Conservation (phyloP, 768 basidiomycete genomes). For the Amanita polypyramis region DNA sequence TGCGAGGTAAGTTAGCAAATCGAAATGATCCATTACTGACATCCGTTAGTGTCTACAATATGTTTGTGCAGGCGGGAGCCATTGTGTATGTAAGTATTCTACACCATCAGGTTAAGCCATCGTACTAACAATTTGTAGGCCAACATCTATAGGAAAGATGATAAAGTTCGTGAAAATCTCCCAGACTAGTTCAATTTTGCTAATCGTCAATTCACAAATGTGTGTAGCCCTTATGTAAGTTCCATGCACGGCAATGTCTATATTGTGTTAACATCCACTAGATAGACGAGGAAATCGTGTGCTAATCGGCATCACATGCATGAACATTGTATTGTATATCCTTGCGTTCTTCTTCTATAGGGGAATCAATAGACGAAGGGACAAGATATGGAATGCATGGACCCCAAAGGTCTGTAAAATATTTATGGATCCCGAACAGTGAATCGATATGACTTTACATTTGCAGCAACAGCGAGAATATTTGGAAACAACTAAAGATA, state of each 20-base stretch:
- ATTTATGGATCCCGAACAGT: slow-evolving; percentile 33
- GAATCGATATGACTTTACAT: slow-evolving; percentile 36
- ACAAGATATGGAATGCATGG: no score
- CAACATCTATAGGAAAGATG: no score
- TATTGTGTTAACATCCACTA: slow-evolving; percentile 10
- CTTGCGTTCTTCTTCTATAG: slow-evolving; percentile 47
- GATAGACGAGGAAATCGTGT: slow-evolving; percentile 51
- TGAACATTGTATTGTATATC: slow-evolving; percentile 45
- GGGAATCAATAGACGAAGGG: slow-evolving; percentile 31
- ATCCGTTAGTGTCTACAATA: slow-evolving; percentile 40
- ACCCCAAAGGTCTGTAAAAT: no score
- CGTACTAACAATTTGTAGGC: no score
- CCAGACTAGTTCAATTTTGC: slow-evolving; percentile 18
- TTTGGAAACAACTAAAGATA: slow-evolving; percentile 48
- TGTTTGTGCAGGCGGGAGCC: slow-evolving; percentile 50
- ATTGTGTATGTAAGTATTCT: slow-evolving; percentile 31
- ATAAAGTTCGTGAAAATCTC: slow-evolving; percentile 11
- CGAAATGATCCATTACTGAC: background rate
- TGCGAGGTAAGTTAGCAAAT: slow-evolving; percentile 17
- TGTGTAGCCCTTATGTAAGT: background rate
- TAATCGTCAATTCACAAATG: background rate
- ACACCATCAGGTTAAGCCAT: background rate
- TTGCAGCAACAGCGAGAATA: slow-evolving; percentile 26
- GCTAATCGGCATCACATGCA: slow-evolving; percentile 41
- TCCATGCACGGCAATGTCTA: background rate